These are phyloP conservation scores for Platanus orientalis DNA, from an alignment of 164 flowering plant species.

Conservation along the genomic window DNA sequence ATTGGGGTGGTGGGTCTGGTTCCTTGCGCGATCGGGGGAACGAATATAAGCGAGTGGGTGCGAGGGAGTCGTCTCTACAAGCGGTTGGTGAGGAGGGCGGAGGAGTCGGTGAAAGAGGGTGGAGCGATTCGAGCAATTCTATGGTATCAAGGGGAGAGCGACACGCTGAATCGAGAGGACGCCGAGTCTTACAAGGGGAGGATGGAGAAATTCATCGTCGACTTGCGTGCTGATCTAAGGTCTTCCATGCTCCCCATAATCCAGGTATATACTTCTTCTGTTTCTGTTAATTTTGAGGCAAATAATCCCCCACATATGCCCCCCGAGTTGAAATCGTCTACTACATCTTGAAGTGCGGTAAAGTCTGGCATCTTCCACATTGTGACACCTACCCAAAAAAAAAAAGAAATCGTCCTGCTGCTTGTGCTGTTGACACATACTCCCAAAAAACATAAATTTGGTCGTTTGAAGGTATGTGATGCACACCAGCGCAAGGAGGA, in stretches of 20 bases:
- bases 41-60: slow-evolving; percentile 58
- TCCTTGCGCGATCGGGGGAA: slow-evolving; percentile 84
- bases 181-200: slow-evolving; percentile 40
- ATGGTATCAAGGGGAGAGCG: slow-evolving; percentile 89
- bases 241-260: slow-evolving; percentile 49
- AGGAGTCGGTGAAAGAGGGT: slow-evolving; percentile 37
- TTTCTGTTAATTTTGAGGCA: too few relatives aligned
- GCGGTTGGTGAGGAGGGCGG: slow-evolving; percentile 41
- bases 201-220: slow-evolving; percentile 33
- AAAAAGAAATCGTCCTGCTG: too few relatives aligned
- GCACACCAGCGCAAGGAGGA: too few relatives aligned
- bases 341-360: too few relatives aligned
- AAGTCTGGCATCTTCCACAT: too few relatives aligned
- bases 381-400: too few relatives aligned
- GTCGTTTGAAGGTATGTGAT: too few relatives aligned
- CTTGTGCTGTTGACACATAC: too few relatives aligned
- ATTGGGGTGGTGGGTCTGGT: slow-evolving; percentile 59
- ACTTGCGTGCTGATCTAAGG: slow-evolving; percentile 45
- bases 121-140: slow-evolving; percentile 48
- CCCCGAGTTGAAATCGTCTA: too few relatives aligned
- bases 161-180: slow-evolving; percentile 34
- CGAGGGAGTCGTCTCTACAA: slow-evolving; percentile 45
- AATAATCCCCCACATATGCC: too few relatives aligned
- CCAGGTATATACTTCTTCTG: slow-evolving; percentile 58
- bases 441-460: too few relatives aligned